Base-by-base conservation (phyloP, 768 basidiomycete species). In the Serpula lacrymans region DNA sequence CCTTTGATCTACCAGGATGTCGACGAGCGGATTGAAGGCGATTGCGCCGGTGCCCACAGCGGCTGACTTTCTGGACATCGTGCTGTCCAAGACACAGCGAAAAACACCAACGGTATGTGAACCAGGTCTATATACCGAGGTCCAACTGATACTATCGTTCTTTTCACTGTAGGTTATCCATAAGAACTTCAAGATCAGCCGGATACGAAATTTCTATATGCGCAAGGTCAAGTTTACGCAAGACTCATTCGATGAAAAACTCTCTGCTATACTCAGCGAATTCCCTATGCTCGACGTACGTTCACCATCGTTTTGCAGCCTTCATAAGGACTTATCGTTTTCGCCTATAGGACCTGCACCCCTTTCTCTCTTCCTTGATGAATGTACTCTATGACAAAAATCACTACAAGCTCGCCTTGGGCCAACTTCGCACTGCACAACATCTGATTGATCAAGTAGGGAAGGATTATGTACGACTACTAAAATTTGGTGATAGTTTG, bases 331-430 rank as follows among this genome's bases (percentile, higher is more conserved):
- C 24, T 29, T 36, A 46, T 45, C 28, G 41, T 47, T 25, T 8
- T 39, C 16, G 27, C 41, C 25, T 28, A 3, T 55, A 80, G 74
- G 95, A 98, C 59, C 74, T 99, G 8, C 96, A 99, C 62, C 96
- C 96, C 2, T 99, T 98, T 73, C 72, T 98, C 13, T 78, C 91
- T 2, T 94, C 93, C 2, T 74, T 99, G 13, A 82, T 99, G 78
- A 99, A 99, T 65, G 96, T 99, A 12, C 78, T 99, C 29, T 99
- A 99, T 65, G 96, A 99, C 77, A 98, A 98, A 70, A 97, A 97
- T 60, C 95, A 99, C 61, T 97, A 97, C 80, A 98, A 98, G 69
- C 87, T 99, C 38, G 96, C 96, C 3, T 72, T 99, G 31, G 95
- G 96, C 45, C 96, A 99, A 60, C 80, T 99, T 44, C 85, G 95